Base-by-base conservation (phyloP, 768 basidiomycete genomes). In the Gloeostereum incarnatum region DNA sequence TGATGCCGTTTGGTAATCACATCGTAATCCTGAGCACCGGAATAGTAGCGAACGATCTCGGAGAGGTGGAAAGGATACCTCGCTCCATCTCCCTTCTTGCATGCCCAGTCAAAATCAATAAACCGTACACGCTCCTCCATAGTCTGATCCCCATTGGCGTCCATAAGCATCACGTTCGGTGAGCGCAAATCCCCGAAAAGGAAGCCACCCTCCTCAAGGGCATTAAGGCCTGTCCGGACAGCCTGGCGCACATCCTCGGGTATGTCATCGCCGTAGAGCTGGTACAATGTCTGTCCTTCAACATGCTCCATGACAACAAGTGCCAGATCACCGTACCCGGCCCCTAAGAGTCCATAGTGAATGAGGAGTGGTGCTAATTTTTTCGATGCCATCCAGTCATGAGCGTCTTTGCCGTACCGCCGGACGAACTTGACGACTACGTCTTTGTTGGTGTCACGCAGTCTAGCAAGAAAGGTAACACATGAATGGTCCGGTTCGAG, bases 341-440 rank as follows among this genome's bases (percentile, higher is more conserved):
- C 14, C 9, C 14, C 26, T 9, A 29, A 9, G 9, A 14, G n/a
- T n/a, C 26, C 9, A 29, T 29, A 14, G 26, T 9, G 26, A 9
- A 29, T 29, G 9, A 29, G 26, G 9, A 14, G 9, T 14, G 26
- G 26, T 29, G 26, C 26, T 9, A 63, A 49, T 1, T 22, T 11
- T 14, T n/a, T n/a, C n/a, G n/a, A n/a, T n/a, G n/a, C n/a, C n/a
- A n/a, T n/a, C n/a, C n/a, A n/a, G n/a, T 16, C 20, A 36, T 62
- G 61, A 1, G 43, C 54, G 1, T 36, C 46, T 6, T 3, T 44
- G 13, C 53, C 46, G 31, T 61, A 63, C 1, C 45, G 36, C 6
- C 45, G 41, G 32, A 55, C 56, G 26, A 64, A 64, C 45, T 62
- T 64, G 44, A 64, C 50, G 3, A 62, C 50, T 10, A 51, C 25